A percentile compares a stretch with the other conserved stretches of the same genome.
Conservation (phyloP, 1,284 basidiomycete species). For the Prillingera fragicola region DNA sequence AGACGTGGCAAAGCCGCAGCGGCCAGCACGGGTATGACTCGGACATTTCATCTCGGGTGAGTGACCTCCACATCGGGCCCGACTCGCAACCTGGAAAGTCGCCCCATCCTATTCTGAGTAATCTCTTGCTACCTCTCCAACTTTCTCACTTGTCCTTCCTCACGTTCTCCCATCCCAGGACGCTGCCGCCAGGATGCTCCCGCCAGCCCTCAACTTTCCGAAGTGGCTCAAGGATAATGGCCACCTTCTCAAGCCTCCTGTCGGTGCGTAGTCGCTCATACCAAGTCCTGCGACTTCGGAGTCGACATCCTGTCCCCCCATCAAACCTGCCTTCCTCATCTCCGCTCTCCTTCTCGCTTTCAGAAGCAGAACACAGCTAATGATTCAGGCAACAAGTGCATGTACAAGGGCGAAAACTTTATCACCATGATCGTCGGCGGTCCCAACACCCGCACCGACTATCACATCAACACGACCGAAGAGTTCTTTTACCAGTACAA, state of each 20-base stretch:
- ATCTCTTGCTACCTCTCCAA: background rate
- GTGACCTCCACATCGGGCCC: no score
- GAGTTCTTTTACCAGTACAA: constrained; percentile 98
- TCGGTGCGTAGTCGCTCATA: constrained; percentile 50
- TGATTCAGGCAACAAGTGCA: constrained; percentile 74
- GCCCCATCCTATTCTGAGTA: no score
- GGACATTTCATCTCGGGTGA: no score
- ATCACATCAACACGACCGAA: constrained; percentile 90
- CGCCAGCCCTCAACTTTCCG: constrained; percentile 68
- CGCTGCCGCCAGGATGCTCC: constrained; percentile 27
- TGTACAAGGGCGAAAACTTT: constrained; percentile 78
- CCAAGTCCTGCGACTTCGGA: background rate
- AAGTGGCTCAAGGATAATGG: constrained; percentile 77
- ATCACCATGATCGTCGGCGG: constrained; percentile 89
- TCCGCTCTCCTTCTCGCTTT: background rate
- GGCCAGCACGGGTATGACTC: background rate
- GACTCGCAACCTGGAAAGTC: background rate
- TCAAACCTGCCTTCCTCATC: background rate
- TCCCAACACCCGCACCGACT: constrained; percentile 85
- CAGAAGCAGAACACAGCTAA: background rate
- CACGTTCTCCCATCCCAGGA: no score
- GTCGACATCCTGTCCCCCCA: background rate
- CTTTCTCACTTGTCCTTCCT: background rate
- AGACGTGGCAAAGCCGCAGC: background rate
- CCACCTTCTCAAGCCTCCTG: constrained; percentile 75